A percentile compares a stretch with the other conserved stretches of the same genome.
These are phyloP conservation scores for Populus hybrid DNA, from an alignment of 441 rosid species.

Conservation along the genomic window DNA sequence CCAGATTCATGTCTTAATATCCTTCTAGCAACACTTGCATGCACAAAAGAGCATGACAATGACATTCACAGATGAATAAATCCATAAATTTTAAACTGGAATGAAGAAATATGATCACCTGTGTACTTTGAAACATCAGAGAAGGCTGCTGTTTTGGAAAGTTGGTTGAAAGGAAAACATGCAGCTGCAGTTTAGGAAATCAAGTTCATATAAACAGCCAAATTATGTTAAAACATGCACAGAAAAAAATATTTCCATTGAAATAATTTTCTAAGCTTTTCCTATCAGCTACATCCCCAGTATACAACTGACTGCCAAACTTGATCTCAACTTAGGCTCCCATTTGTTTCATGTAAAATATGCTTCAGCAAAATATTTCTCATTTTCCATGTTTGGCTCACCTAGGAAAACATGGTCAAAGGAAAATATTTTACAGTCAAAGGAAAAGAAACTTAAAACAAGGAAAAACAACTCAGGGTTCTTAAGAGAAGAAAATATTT, in stretches of 20 bases:
- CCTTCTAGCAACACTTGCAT: not conserved
- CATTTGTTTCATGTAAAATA: not conserved
- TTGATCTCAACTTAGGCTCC: not conserved
- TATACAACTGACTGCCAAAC: not conserved
- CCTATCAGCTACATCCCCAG: not conserved
- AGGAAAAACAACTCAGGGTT: too few relatives aligned
- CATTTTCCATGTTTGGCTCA: not conserved
- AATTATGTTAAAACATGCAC: not conserved
- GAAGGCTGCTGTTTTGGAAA: slow-evolving; percentile 88
- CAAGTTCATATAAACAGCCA: not conserved
- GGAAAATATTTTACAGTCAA: not conserved
- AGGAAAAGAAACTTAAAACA: too few relatives aligned
- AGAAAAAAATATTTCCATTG: not conserved
- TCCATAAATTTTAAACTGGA: not conserved
- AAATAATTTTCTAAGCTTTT: not conserved
- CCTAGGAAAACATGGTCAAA: not conserved
- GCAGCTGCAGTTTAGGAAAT: slow-evolving; percentile 48
- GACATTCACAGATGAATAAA: not conserved
- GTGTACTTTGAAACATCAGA: slow-evolving; percentile 77
- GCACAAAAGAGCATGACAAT: not conserved
- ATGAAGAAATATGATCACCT: slow-evolving; percentile 42
- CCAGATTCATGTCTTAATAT: not conserved
- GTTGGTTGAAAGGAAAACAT: slow-evolving; percentile 60
- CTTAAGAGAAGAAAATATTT: too few relatives aligned
- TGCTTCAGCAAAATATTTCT: not conserved